Evolutionary conservation across 805 yeast genomes (phyloP), one percentile per base, ranked within the genome.

Genomic region (Candida manassasensis): DNA sequence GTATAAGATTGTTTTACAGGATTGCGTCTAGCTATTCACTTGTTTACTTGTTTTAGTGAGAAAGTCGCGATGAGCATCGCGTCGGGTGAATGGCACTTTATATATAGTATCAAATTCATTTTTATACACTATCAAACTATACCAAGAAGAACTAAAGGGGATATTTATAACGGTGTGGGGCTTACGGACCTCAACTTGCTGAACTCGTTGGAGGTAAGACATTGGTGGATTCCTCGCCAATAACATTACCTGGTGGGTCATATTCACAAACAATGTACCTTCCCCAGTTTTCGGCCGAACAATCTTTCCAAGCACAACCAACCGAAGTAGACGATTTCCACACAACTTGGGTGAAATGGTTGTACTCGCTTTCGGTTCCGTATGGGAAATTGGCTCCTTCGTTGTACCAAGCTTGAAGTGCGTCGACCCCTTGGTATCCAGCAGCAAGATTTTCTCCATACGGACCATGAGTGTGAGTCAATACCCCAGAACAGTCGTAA

Each of bases 251-350:
- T 1, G 55, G 49, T 6, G 67, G 67, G 35, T 48, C 52, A 42
- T 60, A 61, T 36, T 52, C 57, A 34, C 67, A 60, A 7, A 61
- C 45, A 13, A 61, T 44, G 45, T 61, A 61, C 29, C 40, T 34
- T 9, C 59, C 60, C 66, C 66, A 61, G 28, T 50, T 49, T 18
- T 49, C 42, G 15, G 61, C 43, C 16, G 56, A 43, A 63, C 95
- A 84, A 44, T 69, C 55, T 52, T 76, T 79, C 57, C 67, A 63
- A 35, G 82, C 93, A 63, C 95, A 85, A 13, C 94, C 95, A 11
- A 85, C 38, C 43, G 67, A 55, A 7, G 77, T 67, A 19, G 85
- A 64, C 18, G 63, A 55, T 44, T 68, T 71, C 95, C 95, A 85
- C 21, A 85, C 75, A 30, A 85, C 63, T 56, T 84, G 93, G 14